Percentiles rank a stretch among this genome's conserved stretches.
phyloP scores from a whole-genome alignment of 2,329 filamentous ascomycete species.

The Diaporthe sp. region DNA sequence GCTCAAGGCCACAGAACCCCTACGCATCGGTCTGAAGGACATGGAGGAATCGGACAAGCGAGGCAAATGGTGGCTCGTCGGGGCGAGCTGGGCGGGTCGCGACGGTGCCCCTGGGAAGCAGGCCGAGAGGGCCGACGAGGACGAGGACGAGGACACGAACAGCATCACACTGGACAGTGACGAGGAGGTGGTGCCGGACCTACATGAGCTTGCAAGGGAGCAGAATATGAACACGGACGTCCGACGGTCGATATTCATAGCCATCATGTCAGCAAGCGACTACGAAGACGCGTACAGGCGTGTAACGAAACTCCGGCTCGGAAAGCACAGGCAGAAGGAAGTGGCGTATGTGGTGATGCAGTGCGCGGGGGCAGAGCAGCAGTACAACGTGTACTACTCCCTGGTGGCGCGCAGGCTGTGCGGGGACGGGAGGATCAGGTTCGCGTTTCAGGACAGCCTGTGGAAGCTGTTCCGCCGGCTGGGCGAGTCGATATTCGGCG shows the following conservation, averaged over 20 bases:
- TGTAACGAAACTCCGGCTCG: slow-evolving; percentile 85
- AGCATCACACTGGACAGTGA: slow-evolving; percentile 51
- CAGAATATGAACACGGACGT: slow-evolving; percentile 91
- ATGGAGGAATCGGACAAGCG: slow-evolving; percentile 86
- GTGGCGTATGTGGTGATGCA: slow-evolving; percentile 90
- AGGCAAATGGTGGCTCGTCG: slow-evolving; percentile 99
- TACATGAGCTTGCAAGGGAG: slow-evolving; percentile 79
- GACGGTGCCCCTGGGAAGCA: slow-evolving; percentile 41
- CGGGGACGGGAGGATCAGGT: slow-evolving; percentile 79
- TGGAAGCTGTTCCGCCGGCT: slow-evolving; percentile 89
- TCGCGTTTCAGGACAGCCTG: slow-evolving; percentile 88
- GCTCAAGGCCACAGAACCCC: slow-evolving; percentile 82
- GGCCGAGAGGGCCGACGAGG: slow-evolving; percentile 46
- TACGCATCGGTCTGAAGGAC: slow-evolving; percentile 85
- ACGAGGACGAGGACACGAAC: slow-evolving; percentile 53
- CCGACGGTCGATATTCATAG: slow-evolving; percentile 91
- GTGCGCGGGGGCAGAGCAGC: slow-evolving; percentile 84
- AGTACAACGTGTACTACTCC: slow-evolving; percentile 95
- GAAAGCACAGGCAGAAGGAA: slow-evolving; percentile 87
- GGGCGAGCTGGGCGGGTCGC: slow-evolving; percentile 84
- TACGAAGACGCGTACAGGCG: slow-evolving; percentile 86
- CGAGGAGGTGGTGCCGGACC: slow-evolving; percentile 73
- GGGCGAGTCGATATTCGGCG: slow-evolving; percentile 83
- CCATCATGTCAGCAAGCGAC: slow-evolving; percentile 88
- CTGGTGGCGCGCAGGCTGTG: slow-evolving; percentile 86